These are phyloP conservation scores for Spongospora subterranea DNA, from an alignment of 208 protist species.

Conservation along the genomic window DNA sequence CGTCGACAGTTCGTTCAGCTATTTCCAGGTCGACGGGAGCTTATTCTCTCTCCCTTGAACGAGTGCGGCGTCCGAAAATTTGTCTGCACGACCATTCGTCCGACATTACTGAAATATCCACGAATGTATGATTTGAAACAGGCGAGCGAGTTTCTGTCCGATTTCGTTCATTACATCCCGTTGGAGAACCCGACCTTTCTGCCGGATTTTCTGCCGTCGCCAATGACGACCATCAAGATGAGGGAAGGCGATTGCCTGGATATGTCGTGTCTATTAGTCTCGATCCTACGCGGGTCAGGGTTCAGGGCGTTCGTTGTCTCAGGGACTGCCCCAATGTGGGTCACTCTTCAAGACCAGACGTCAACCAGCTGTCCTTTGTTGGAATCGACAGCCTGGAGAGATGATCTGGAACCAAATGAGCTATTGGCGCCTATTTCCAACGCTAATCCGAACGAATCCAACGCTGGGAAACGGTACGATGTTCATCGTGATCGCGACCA, in stretches of 20 bases:
- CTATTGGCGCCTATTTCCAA: not conserved
- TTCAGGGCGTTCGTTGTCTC: conserved; percentile 66
- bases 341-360: conserved; percentile 60
- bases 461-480: not conserved
- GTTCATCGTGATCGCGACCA: conserved; percentile 22
- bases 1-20: conserved; percentile 64
- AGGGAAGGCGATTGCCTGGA: conserved; percentile 66
- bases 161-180: conserved; percentile 67
- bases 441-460: not conserved
- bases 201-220: conserved; percentile 58
- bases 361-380: conserved; percentile 53
- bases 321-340: conserved; percentile 59
- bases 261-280: conserved; percentile 62
- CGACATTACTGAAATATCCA: conserved; percentile 61
- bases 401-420: not conserved
- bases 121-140: conserved; percentile 64
- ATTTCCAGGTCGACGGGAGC: conserved; percentile 54
- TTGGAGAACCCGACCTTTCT: conserved; percentile 59
- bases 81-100: conserved; percentile 69
- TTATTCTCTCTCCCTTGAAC: conserved; percentile 64
- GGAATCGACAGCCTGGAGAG: not conserved
- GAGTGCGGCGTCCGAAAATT: conserved; percentile 68
- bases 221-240: conserved; percentile 25
- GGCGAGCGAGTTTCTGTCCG: conserved; percentile 63
- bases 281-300: conserved; percentile 65